Evolutionary conservation across 169 alveolate species (phyloP).

Genomic region (Eimeria sp.): DNA sequence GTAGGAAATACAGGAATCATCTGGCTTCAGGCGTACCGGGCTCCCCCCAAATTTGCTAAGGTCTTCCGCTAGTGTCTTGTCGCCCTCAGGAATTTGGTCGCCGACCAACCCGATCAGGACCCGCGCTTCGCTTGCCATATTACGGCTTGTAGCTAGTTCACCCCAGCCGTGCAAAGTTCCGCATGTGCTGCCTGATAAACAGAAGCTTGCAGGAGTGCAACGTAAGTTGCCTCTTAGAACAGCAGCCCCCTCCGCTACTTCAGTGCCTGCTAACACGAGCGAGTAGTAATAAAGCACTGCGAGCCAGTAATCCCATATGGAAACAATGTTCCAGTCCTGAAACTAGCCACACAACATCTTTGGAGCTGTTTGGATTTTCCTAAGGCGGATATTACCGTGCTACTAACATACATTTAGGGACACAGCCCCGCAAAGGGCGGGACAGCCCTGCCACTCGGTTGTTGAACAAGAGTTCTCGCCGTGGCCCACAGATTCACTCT

Average conservation of each 20-base stretch:
- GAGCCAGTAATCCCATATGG: neutral
- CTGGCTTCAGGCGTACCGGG: conserved; percentile 69
- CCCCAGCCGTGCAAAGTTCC: neutral
- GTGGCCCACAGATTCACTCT: neutral
- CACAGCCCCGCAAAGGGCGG: conserved; percentile 64
- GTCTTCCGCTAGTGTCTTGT: conserved; percentile 49
- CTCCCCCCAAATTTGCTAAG: conserved; percentile 80
- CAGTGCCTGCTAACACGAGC: neutral
- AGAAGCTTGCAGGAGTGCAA: neutral
- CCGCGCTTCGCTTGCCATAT: conserved; percentile 61
- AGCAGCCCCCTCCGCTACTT: neutral
- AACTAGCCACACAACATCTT: no score
- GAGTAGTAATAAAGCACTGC: neutral
- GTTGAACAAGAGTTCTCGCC: conserved; percentile 6
- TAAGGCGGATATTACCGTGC: neutral
- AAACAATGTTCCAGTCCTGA: neutral
- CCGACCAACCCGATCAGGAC: conserved; percentile 71
- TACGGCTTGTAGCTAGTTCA: neutral
- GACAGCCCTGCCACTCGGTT: conserved; percentile 35
- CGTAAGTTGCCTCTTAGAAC: neutral
- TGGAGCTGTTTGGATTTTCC: neutral
- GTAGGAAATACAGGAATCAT: neutral
- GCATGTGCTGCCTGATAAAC: neutral
- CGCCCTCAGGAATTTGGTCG: conserved; percentile 69
- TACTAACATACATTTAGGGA: neutral